A percentile compares a stretch with the other conserved stretches of the same genome.
Conservation (phyloP, 768 basidiomycete genomes). For the Pleurotus ostreatus region DNA sequence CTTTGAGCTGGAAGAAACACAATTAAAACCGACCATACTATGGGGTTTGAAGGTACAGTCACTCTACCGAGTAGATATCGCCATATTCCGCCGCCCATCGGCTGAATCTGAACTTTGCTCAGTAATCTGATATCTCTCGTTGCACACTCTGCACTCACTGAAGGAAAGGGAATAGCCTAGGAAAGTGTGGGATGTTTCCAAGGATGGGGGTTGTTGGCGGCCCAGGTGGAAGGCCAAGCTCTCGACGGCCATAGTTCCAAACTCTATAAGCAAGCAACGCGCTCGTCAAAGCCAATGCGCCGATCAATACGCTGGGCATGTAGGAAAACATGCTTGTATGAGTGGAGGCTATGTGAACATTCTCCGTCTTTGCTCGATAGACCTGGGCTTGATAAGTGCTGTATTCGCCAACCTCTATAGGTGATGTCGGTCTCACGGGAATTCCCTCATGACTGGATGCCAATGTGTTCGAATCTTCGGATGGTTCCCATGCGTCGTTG, state of each 20-base stretch:
- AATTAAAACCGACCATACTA: neutral
- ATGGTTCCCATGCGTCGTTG: no score
- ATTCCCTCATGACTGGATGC: no score
- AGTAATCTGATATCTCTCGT: conserved; percentile 5
- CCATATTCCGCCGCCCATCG: conserved; percentile 14
- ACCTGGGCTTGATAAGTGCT: no score
- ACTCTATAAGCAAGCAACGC: neutral
- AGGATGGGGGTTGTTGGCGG: conserved; percentile 19
- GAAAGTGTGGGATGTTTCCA: conserved; percentile 20
- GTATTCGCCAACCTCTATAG: no score
- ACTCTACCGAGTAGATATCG: conserved; percentile 12
- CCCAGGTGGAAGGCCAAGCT: conserved; percentile 17
- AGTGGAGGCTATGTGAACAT: no score
- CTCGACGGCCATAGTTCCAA: conserved; percentile 10
- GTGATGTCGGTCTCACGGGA: no score
- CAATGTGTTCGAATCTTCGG: no score
- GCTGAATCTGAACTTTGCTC: conserved; percentile 6
- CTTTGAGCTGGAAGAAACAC: conserved; percentile 15
- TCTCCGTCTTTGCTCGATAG: no score
- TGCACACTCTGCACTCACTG: conserved; percentile 7
- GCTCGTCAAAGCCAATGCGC: no score
- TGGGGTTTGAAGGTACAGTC: neutral
- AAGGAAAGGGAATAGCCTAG: conserved; percentile 7
- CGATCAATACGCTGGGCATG: no score
- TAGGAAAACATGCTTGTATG: no score